Conservation (phyloP, 352 stramenopile species). For the Phytopythium helicoides region DNA sequence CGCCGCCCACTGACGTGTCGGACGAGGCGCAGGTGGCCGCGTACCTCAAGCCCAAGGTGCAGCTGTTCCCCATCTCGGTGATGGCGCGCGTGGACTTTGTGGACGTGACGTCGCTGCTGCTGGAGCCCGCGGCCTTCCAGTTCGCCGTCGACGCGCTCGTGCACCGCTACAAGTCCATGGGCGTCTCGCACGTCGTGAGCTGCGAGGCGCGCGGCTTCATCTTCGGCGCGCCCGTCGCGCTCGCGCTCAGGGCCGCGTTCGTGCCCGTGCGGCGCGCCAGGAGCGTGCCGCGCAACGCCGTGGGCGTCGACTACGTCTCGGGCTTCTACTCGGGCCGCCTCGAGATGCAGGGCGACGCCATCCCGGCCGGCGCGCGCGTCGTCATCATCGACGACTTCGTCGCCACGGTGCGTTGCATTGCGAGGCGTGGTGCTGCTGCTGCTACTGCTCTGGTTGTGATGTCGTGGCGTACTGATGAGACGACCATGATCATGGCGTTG, state of each 20-base stretch:
- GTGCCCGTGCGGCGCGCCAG: conserved; percentile 69
- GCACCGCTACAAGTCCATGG: conserved; percentile 46
- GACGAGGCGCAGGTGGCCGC: conserved; percentile 49
- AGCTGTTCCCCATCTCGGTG: conserved; percentile 60
- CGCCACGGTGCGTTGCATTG: conserved; percentile 42
- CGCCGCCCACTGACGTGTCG: conserved; percentile 31
- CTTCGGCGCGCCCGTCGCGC: conserved; percentile 70
- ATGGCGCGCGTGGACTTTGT: conserved; percentile 60
- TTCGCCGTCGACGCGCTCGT: conserved; percentile 69
- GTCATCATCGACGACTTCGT: conserved; percentile 83
- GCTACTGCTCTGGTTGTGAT: background rate
- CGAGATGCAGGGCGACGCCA: conserved; percentile 84
- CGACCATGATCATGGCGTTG: too few species aligned
- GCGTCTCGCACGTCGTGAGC: conserved; percentile 81
- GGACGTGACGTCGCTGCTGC: conserved; percentile 70
- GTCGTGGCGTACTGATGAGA: conserved; percentile 3
- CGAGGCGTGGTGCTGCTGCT: conserved; percentile 1
- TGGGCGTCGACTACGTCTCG: conserved; percentile 81
- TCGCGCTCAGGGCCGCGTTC: conserved; percentile 63
- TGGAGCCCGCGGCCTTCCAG: conserved; percentile 72
- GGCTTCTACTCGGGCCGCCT: conserved; percentile 70
- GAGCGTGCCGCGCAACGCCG: conserved; percentile 57
- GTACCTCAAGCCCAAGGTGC: conserved; percentile 70
- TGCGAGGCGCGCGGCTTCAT: conserved; percentile 80
- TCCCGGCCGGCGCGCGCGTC: conserved; percentile 60